Evolutionary conservation across 495 filamentous ascomycete species (phyloP).

Genomic region (Bryoglossum gracile): DNA sequence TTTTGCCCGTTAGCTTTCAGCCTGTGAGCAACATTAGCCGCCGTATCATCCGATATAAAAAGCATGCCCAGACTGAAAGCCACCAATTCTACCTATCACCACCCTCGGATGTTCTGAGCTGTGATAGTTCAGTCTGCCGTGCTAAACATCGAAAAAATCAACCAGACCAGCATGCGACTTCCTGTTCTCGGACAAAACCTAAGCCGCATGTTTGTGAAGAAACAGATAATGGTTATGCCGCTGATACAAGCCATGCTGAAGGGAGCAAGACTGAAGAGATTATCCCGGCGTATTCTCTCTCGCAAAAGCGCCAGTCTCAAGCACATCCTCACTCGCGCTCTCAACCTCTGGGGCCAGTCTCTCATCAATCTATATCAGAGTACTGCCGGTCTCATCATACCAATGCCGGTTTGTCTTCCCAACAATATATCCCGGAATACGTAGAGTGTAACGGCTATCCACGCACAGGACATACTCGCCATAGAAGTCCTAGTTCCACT

Average conservation of each 20-base stretch:
- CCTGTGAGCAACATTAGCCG: no score
- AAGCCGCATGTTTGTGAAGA: slow-evolving; percentile 16
- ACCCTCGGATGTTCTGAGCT: slow-evolving; percentile 13
- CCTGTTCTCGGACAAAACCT: slow-evolving; percentile 13
- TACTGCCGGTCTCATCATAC: neutral
- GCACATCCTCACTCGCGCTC: neutral
- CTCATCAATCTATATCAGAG: neutral
- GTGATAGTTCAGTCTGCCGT: slow-evolving; percentile 26
- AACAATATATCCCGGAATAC: slow-evolving; percentile 8
- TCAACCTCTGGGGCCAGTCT: neutral
- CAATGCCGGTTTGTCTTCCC: neutral
- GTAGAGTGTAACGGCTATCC: slow-evolving; percentile 22
- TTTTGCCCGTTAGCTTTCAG: no score
- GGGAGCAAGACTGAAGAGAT: no score
- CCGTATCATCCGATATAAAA: no score
- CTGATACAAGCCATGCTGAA: slow-evolving; percentile 15
- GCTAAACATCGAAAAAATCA: slow-evolving; percentile 29
- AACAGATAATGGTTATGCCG: slow-evolving; percentile 19
- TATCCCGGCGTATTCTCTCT: neutral
- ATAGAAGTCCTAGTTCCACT: slow-evolving; percentile 8
- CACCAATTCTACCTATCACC: no score
- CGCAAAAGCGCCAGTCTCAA: neutral
- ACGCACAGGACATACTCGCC: slow-evolving; percentile 16
- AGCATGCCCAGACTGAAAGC: no score
- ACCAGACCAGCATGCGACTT: slow-evolving; percentile 27